These are phyloP conservation scores for Dactylellina leptospora DNA, from an alignment of 2,329 filamentous ascomycete genomes.

Conservation along the genomic window DNA sequence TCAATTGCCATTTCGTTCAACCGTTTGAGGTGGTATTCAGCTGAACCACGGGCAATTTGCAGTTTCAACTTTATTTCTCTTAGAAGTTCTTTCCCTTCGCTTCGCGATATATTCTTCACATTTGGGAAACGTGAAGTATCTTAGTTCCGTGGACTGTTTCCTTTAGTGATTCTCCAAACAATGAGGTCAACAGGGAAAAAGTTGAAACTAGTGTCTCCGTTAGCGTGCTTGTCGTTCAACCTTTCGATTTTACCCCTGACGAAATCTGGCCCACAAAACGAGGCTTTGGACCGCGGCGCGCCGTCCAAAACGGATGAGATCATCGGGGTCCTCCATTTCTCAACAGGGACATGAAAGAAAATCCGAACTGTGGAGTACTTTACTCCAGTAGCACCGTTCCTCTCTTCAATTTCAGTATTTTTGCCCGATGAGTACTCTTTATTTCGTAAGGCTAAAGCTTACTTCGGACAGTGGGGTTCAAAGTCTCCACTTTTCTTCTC, in stretches of 20 bases:
- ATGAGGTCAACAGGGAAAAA: background rate
- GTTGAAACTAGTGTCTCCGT: background rate
- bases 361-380: constrained; percentile 20
- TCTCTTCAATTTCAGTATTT: too few relatives aligned
- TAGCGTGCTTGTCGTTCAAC: background rate
- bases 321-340: constrained; percentile 23
- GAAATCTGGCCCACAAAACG: constrained; percentile 12
- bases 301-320: constrained; percentile 33
- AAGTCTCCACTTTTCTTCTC: constrained; percentile 7
- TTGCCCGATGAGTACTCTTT: constrained; percentile 6
- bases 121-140: too few relatives aligned
- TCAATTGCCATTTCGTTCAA: too few relatives aligned
- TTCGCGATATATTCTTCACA: too few relatives aligned
- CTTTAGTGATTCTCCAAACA: too few relatives aligned
- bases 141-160: background rate
- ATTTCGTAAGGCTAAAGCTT: constrained; percentile 39
- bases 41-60: too few relatives aligned
- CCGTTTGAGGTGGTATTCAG: too few relatives aligned
- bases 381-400: too few relatives aligned
- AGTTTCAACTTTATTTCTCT: too few relatives aligned
- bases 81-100: too few relatives aligned
- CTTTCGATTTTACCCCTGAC: constrained; percentile 24
- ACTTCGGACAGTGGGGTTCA: too few relatives aligned
- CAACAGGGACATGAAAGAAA: constrained; percentile 15
- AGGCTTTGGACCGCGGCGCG: constrained; percentile 10